Percentiles rank a stretch among this genome's conserved stretches.
These are phyloP conservation scores for Pseudoscleropodium purum DNA, from an alignment of 225 moss, liverwort and hornwort species.

Conservation along the genomic window DNA sequence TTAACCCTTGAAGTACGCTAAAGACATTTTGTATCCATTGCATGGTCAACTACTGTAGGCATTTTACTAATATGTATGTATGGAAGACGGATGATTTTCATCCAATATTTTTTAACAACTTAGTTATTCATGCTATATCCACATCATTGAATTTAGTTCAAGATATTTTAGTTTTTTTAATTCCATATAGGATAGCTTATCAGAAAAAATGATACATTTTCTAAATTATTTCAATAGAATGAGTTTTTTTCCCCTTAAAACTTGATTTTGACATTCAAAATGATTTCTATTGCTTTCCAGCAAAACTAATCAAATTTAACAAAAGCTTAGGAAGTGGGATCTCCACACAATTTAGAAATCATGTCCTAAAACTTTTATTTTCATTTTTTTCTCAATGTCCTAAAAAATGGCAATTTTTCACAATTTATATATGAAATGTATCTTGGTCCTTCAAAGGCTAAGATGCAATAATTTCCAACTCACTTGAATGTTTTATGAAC, in stretches of 20 bases:
- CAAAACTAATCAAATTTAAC: background rate
- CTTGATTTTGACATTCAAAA: background rate
- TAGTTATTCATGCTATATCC: background rate
- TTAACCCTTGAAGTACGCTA: no score
- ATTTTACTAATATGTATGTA: no score
- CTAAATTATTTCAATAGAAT: accelerated
- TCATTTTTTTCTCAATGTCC: no score
- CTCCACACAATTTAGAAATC: background rate
- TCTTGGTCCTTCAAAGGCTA: no score
- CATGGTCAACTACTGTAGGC: no score
- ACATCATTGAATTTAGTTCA: background rate
- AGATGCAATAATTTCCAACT: background rate
- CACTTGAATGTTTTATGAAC: background rate
- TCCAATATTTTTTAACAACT: background rate
- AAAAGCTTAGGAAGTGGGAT: background rate
- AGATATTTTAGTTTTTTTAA: background rate
- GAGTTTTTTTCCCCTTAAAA: background rate
- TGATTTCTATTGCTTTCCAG: background rate
- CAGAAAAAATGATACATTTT: background rate
- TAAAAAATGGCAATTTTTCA: no score
- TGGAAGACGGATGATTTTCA: background rate
- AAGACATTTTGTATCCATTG: no score
- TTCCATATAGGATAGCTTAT: background rate
- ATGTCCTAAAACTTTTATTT: no score
- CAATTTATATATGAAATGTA: no score